phyloP scores from a whole-genome alignment of 345 rosid genomes.

The Cardiospermum halicacabum region DNA sequence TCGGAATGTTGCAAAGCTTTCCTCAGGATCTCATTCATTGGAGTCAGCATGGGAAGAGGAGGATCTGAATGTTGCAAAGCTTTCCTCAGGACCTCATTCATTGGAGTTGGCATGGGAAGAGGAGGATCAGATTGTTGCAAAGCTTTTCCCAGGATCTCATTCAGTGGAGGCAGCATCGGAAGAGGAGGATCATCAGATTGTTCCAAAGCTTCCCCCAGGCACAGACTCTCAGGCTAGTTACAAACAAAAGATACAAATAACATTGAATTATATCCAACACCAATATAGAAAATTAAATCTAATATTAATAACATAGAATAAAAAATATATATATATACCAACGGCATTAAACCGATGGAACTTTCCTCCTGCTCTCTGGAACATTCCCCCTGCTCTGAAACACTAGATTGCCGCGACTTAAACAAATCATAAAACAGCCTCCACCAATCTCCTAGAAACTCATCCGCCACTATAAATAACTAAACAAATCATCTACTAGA shows the following conservation, averaged over 20 bases:
- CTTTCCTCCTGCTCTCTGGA: background rate
- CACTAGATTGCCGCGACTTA: background rate
- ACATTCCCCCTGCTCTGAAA: background rate
- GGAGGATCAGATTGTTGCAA: slow-evolving; percentile 1
- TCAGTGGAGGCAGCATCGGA: background rate
- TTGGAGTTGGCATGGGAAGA: background rate
- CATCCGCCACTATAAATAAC: slow-evolving; percentile 9
- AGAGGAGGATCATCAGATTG: slow-evolving; percentile 7
- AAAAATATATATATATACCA: too few species aligned
- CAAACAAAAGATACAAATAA: background rate
- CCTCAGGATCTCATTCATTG: too few species aligned
- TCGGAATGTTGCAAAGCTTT: background rate
- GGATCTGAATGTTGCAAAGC: slow-evolving; percentile 2
- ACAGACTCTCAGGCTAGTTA: slow-evolving; percentile 9
- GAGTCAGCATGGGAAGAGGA: background rate
- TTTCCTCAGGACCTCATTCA: background rate
- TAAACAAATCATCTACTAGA: background rate
- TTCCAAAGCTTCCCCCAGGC: background rate
- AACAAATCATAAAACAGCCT: slow-evolving; percentile 6
- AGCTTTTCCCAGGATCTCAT: background rate
- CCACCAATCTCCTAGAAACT: slow-evolving; percentile 20
- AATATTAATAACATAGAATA: background rate
- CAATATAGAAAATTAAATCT: background rate
- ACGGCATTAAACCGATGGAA: background rate
- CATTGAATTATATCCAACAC: background rate